Percentiles rank a stretch among this genome's conserved stretches.
These are phyloP conservation scores for Aspergillus sclerotialis DNA, from an alignment of 2,329 filamentous ascomycete species.

Conservation along the genomic window DNA sequence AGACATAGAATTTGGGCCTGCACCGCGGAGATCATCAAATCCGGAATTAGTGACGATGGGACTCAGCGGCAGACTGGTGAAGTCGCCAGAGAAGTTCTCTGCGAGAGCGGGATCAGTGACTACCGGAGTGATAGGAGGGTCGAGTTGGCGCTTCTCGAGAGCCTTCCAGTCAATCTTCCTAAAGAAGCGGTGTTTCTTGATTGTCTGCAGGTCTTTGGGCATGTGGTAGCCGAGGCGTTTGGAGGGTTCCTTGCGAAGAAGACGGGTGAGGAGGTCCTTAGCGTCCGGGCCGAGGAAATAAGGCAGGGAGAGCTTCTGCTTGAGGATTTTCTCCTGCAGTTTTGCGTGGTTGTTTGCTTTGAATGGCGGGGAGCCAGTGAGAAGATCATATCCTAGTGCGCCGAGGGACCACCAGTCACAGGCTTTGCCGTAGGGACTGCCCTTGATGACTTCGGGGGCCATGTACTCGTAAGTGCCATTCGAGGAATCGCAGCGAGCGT, in stretches of 20 bases:
- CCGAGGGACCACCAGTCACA: slow-evolving; percentile 99
- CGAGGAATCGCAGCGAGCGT: slow-evolving; percentile 73
- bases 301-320: slow-evolving; percentile 80
- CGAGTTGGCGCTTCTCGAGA: slow-evolving; percentile 71
- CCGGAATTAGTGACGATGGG: slow-evolving; percentile 48
- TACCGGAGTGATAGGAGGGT: slow-evolving; percentile 83
- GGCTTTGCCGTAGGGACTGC: slow-evolving; percentile 82
- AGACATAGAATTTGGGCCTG: slow-evolving; percentile 12
- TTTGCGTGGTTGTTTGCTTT: slow-evolving; percentile 85
- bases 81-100: slow-evolving; percentile 93
- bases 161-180: slow-evolving; percentile 92
- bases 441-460: slow-evolving; percentile 89
- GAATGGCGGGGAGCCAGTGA: slow-evolving; percentile 90
- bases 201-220: slow-evolving; percentile 74
- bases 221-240: slow-evolving; percentile 86
- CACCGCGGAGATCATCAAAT: slow-evolving; percentile 16
- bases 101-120: slow-evolving; percentile 94
- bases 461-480: slow-evolving; percentile 97
- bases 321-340: slow-evolving; percentile 91
- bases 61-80: slow-evolving; percentile 77
- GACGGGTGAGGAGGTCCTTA: slow-evolving; percentile 83
- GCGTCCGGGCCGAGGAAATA: slow-evolving; percentile 89
- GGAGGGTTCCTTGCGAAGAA: slow-evolving; percentile 83
- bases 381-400: slow-evolving; percentile 81
- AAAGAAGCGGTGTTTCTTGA: slow-evolving; percentile 96